Evolutionary conservation across 2,329 filamentous ascomycete species (phyloP).

Genomic region (Gaeumannomyces tritici): DNA sequence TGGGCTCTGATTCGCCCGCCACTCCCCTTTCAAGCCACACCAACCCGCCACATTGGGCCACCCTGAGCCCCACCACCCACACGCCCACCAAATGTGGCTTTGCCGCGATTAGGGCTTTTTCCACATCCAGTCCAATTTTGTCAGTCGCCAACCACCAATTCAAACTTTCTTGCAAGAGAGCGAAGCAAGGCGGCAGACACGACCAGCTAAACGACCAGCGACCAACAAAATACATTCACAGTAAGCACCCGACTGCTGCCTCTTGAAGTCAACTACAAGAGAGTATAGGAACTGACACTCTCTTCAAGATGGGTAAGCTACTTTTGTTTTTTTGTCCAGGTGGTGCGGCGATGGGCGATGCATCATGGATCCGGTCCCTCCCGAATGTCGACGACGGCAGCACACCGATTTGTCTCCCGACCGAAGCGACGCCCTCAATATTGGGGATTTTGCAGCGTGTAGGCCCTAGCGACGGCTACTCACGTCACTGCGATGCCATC

Average conservation of each 20-base stretch:
- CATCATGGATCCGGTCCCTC: not conserved
- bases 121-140: not conserved
- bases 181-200: constrained; percentile 7
- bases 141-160: not conserved
- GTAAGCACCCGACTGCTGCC: constrained; percentile 7
- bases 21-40: not conserved
- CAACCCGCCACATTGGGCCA: not conserved
- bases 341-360: not conserved
- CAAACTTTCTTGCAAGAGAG: not conserved
- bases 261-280: not conserved
- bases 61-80: not conserved
- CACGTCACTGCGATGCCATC: too few relatives aligned
- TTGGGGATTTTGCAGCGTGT: not conserved
- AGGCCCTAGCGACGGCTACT: not conserved
- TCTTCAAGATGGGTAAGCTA: constrained; percentile 51
- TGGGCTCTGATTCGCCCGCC: not conserved
- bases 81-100: not conserved
- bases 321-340: constrained; percentile 13
- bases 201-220: constrained; percentile 13
- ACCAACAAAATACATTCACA: constrained; percentile 18
- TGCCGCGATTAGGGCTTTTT: not conserved
- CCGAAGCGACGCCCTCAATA: not conserved
- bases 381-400: not conserved
- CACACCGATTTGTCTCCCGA: not conserved
- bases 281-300: constrained; percentile 24